Base-by-base conservation (phyloP, 257 asterid species). In the Solanum tacnaense region DNA sequence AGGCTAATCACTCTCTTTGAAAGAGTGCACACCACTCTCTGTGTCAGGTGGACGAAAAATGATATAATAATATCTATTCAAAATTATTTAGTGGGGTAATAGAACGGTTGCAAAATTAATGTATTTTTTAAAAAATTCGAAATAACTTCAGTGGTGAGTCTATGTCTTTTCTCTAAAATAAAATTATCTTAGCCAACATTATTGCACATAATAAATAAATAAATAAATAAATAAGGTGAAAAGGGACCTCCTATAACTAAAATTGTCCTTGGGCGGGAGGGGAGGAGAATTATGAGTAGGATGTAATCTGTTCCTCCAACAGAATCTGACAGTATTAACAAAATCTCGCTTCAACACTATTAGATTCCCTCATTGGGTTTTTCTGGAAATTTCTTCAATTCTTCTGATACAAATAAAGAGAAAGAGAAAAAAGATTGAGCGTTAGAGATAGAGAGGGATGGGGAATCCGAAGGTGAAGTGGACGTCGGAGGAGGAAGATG, bases 401-500 rank as follows among this genome's bases (percentile, higher is more conserved):
- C 83, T 39, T 74, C 52, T 36, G 49, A 35, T 74, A 74, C 31
- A 5, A 35, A 35, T 21, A 74, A 7, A 39, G 41, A 86, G 31
- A 74, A 65, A 65, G 8, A 65, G 32, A n/a, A 65, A 25, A 25
- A 36, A 52, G 20, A 21, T 11, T 21, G 83, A 74, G 31, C 52
- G 20, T 20, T 9, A 11, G 56, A 3, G 79, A 9, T 13, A 34
- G 31, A 34, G 78, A 18, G 79, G 27, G 75, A 94, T 94, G 97
- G 95, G 97, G 87, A 93, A 91, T 86, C 95, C 75, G 86, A 94
- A 93, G 87, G 87, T 74, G 89, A 94, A 91, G 83, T 93, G 97
- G 97, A 93, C 93, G 70, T 6, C 87, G 83, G 96, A 87, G 70
- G 97, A 93, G 88, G 95, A 92, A 84, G 93, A 90, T 25, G 93